Conservation (phyloP, 164 flowering plant genomes). For the Amborella trichopoda region DNA sequence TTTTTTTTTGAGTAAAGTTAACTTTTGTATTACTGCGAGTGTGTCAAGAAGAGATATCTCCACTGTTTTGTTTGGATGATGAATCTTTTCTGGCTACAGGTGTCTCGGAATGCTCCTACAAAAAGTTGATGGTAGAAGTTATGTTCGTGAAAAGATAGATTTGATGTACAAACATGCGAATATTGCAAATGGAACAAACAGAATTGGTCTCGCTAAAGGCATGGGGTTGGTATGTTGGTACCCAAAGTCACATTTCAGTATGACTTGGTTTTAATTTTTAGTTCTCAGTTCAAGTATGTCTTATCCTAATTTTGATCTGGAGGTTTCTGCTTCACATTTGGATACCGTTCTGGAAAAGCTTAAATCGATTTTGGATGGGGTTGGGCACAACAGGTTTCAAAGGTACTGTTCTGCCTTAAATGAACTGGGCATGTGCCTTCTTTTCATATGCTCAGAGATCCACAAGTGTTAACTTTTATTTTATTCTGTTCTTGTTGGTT, state of each 20-base stretch:
- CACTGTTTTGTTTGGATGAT: too few species aligned
- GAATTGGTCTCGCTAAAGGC: slow-evolving; percentile 94
- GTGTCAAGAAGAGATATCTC: too few species aligned
- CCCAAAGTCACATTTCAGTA: not conserved
- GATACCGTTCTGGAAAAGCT: slow-evolving; percentile 89
- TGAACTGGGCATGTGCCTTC: not conserved
- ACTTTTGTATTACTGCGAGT: too few species aligned
- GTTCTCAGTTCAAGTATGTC: not conserved
- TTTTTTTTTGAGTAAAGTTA: too few species aligned
- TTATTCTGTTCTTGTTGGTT: too few species aligned
- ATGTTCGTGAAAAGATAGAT: slow-evolving; percentile 72
- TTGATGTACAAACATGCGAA: slow-evolving; percentile 84
- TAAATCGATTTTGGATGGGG: slow-evolving; percentile 68
- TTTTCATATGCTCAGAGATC: too few species aligned
- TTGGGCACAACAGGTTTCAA: slow-evolving; percentile 58
- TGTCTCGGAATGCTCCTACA: slow-evolving; percentile 90
- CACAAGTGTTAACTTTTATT: too few species aligned
- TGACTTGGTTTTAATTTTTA: not conserved
- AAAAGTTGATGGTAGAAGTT: slow-evolving; percentile 63
- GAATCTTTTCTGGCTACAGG: slow-evolving; percentile 37
- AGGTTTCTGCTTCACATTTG: slow-evolving; percentile 98
- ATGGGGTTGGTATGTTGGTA: slow-evolving; percentile 74
- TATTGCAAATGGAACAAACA: slow-evolving; percentile 58
- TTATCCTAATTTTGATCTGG: slow-evolving; percentile 6
- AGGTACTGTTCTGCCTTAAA: slow-evolving; percentile 27